Conservation (phyloP, 345 rosid species). For the Hirschfeldia incana region DNA sequence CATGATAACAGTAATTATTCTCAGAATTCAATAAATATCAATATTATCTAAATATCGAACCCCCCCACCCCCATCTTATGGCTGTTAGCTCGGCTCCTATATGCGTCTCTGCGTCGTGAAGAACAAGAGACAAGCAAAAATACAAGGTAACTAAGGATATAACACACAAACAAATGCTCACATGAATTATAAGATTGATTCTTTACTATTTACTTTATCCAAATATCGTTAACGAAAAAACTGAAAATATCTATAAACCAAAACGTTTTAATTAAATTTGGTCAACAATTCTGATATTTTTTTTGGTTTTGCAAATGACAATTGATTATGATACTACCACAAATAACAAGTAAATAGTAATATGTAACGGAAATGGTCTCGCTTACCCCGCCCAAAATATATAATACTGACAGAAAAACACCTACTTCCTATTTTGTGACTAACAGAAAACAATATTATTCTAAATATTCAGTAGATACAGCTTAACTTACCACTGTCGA, state of each 20-base stretch:
- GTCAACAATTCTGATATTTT: not conserved
- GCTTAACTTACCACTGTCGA: constrained; percentile 69
- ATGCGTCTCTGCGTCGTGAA: constrained; percentile 13
- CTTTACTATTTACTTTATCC: not conserved
- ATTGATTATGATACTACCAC: not conserved
- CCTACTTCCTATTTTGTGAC: not conserved
- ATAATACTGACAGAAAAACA: not conserved
- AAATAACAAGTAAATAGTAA: not conserved
- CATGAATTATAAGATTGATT: constrained; percentile 8
- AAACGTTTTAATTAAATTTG: not conserved
- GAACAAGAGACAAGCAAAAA: not conserved
- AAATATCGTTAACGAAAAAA: not conserved
- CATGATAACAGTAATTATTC: constrained; percentile 16
- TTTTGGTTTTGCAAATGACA: not conserved
- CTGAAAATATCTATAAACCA: not conserved
- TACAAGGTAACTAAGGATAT: not conserved
- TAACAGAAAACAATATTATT: constrained; percentile 14
- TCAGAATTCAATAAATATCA: not conserved
- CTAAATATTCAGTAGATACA: constrained; percentile 14
- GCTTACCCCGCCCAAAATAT: not conserved
- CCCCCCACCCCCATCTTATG: not conserved
- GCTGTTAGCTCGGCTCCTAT: constrained; percentile 24
- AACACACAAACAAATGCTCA: constrained; percentile 18
- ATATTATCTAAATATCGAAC: not conserved
- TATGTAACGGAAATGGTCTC: not conserved